Base-by-base conservation (phyloP, 306 rosid species). In the Sphenostylis stenocarpa region DNA sequence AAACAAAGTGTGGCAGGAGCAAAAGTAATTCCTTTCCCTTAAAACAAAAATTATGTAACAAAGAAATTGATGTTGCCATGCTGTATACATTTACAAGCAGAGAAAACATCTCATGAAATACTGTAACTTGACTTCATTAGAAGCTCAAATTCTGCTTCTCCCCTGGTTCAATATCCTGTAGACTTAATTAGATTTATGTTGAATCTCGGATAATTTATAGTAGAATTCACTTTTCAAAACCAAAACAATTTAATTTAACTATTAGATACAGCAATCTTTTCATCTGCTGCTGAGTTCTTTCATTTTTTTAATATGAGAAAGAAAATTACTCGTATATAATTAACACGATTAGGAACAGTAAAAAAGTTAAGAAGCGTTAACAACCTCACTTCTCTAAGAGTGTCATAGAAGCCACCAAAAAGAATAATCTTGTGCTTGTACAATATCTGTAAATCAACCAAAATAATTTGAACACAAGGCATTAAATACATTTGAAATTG, bases 371-470 rank as follows among this genome's bases (percentile, higher is more conserved):
- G 80, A 66, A 63, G 69, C 45, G 70, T 68, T 72, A 86, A 63
- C 93, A 87, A 90, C 99, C 99, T 95, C 96, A 92, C 99, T 95
- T 95, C 97, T 92, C 97, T 84, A 64, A 92, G 93, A 36, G 97
- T 95, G 83, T 95, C 98, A 82, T 95, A 95, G 91, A 92, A 95
- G 77, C 98, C 98, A 45, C 98, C 98, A 81, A 95, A 95, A 75
- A 95, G 90, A 80, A 95, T 89, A 81, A 95, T 86, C 90, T 90
- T 95, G 91, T 95, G 98, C 90, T 95, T 95, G 97, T 95, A 95
- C 75, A 95, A 70, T 33, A 95, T 89, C 99, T 95, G 91, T 72
- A 81, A 87, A 72, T 79, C 65, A 72, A 83, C 39, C 73, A 71
- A 65, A 64, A 82, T 24, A 57, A 12, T 73, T 36, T 56, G 52